phyloP scores from a whole-genome alignment of 2,329 filamentous ascomycete species.

The Claviceps capensis region DNA sequence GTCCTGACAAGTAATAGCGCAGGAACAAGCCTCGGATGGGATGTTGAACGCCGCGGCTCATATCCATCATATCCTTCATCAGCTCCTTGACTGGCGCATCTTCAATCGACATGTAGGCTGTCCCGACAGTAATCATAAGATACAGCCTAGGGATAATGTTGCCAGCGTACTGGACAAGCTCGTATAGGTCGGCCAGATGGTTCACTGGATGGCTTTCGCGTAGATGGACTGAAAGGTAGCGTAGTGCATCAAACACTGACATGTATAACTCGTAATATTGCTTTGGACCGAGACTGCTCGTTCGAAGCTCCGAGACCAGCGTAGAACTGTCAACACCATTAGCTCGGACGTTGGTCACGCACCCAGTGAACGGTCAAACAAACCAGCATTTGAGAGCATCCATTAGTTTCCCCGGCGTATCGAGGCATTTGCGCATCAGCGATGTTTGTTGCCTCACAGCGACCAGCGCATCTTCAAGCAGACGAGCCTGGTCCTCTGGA shows the following conservation, averaged over 20 bases:
- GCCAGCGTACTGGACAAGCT: constrained; percentile 93
- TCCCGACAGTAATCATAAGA: constrained; percentile 98
- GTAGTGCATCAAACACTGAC: constrained; percentile 94
- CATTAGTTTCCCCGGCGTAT: constrained; percentile 97
- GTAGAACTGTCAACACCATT: constrained; percentile 55
- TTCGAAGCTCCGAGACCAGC: constrained; percentile 93
- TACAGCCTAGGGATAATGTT: constrained; percentile 95
- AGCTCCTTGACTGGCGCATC: constrained; percentile 98
- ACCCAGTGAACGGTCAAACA: constrained; percentile 19
- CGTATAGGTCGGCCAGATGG: constrained; percentile 94
- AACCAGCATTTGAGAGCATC: constrained; percentile 99
- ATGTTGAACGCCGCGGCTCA: constrained; percentile 96
- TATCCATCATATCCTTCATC: constrained; percentile 99
- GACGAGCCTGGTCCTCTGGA: constrained; percentile 71
- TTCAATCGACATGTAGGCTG: constrained; percentile 96
- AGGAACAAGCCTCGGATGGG: constrained; percentile 90
- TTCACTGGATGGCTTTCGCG: constrained; percentile 96
- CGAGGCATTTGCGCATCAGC: constrained; percentile 94
- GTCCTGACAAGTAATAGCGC: constrained; percentile 89
- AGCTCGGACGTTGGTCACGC: constrained; percentile 1
- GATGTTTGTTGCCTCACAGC: constrained; percentile 95
- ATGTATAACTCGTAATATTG: constrained; percentile 99
- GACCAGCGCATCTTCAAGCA: constrained; percentile 92
- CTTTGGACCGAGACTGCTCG: constrained; percentile 92
- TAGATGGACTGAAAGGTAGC: constrained; percentile 90